phyloP scores from a whole-genome alignment of 176 grass and related monocot genomes.

The Zoysia japonica region DNA sequence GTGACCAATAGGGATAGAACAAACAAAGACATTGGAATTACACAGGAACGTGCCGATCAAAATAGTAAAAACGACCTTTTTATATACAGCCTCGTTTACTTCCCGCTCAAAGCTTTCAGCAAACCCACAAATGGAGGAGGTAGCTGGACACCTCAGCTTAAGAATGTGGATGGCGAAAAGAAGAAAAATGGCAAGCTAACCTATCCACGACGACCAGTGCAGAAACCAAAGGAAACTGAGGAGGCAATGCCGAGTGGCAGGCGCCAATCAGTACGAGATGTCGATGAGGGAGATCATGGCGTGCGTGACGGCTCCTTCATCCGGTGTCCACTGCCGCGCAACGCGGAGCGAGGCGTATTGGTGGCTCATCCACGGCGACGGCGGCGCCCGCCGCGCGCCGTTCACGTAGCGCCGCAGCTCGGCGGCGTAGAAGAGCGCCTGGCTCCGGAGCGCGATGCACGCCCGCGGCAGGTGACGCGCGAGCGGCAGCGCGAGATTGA shows the following conservation, averaged over 20 bases:
- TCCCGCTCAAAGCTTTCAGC: neutral
- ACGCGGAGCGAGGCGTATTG: neutral
- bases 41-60: neutral
- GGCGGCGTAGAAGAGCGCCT: conserved; percentile 7
- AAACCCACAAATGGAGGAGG: neutral
- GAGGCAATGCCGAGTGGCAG: neutral
- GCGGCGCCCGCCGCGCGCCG: neutral
- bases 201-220: neutral
- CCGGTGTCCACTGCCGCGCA: neutral
- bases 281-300: conserved; percentile 36
- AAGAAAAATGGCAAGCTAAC: neutral
- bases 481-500: conserved; percentile 59
- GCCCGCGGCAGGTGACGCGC: conserved; percentile 45
- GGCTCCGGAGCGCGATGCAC: conserved; percentile 25
- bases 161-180: neutral
- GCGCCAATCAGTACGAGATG: conserved; percentile 33
- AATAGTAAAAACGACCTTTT: neutral
- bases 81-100: neutral
- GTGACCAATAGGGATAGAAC: neutral
- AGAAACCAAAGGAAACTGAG: neutral
- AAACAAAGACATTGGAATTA: neutral
- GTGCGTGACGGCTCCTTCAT: conserved; percentile 11
- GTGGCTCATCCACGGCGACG: neutral
- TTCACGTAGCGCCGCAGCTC: conserved; percentile 27
- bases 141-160: neutral